phyloP scores from a whole-genome alignment of 176 grass and related monocot species.

The Carex littledalei region DNA sequence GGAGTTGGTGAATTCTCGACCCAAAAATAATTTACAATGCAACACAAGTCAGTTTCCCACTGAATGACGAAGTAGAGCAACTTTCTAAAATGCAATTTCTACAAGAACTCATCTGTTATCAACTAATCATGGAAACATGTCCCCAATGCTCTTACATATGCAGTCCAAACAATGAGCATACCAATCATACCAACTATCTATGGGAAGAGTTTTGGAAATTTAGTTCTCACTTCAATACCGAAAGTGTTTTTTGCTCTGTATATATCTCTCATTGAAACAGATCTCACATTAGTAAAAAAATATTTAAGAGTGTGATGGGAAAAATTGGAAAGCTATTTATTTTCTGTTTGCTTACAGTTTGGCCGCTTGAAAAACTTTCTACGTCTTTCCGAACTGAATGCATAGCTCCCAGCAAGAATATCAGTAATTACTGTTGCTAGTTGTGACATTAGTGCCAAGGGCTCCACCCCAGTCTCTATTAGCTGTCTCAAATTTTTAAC shows the following conservation, averaged over 20 bases:
- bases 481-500: slow-evolving; percentile 85
- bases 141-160: background rate
- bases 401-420: slow-evolving; percentile 81
- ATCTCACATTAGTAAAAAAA: background rate
- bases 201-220: background rate
- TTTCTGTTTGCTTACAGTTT: slow-evolving; percentile 47
- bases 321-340: background rate
- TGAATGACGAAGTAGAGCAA: background rate
- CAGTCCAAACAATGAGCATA: background rate
- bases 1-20: background rate
- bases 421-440: slow-evolving; percentile 90
- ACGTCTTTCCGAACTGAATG: slow-evolving; percentile 45
- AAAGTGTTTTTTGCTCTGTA: background rate
- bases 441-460: slow-evolving; percentile 89
- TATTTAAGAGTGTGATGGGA: background rate
- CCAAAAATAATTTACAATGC: background rate
- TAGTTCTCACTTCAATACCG: background rate
- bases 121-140: background rate
- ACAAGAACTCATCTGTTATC: background rate
- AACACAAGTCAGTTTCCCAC: background rate
- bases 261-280: background rate
- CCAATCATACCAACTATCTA: background rate
- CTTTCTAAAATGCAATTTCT: background rate
- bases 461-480: slow-evolving; percentile 84
- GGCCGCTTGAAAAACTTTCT: slow-evolving; percentile 84